phyloP scores from a whole-genome alignment of 768 basidiomycete species.

The Leccinum rimulosum region DNA sequence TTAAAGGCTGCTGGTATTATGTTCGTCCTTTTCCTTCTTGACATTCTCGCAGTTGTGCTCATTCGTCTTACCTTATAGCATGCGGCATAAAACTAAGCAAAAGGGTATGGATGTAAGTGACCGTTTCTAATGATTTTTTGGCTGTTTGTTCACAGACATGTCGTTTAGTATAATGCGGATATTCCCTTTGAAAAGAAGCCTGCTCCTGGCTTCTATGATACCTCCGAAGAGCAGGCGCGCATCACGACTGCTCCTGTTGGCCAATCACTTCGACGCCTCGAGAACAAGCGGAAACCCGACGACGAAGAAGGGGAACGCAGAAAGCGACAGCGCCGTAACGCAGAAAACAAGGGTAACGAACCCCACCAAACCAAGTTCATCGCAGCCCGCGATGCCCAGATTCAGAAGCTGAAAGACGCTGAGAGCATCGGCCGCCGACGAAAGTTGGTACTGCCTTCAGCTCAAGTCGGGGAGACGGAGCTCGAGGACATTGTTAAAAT shows the following conservation, averaged over 20 bases:
- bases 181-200: constrained; percentile 98
- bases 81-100: constrained; percentile 92
- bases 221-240: constrained; percentile 88
- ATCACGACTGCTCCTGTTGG: constrained; percentile 87
- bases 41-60: constrained; percentile 1
- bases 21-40: constrained; percentile 41
- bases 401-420: constrained; percentile 96
- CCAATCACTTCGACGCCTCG: constrained; percentile 84
- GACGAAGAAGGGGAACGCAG: constrained; percentile 91
- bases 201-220: constrained; percentile 96
- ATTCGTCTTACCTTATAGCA: constrained; percentile 41
- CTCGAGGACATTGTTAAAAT: constrained; percentile 99
- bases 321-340: constrained; percentile 77
- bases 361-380: constrained; percentile 90
- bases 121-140: not conserved
- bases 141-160: not conserved
- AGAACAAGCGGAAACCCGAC: constrained; percentile 93
- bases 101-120: constrained; percentile 93
- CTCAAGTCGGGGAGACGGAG: constrained; percentile 93
- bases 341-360: constrained; percentile 61
- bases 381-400: constrained; percentile 95
- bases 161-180: constrained; percentile 86
- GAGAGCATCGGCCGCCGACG: constrained; percentile 89
- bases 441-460: constrained; percentile 78
- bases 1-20: constrained; percentile 98